These are phyloP conservation scores for Murraya koenigii DNA, from an alignment of 345 rosid species.

Conservation along the genomic window DNA sequence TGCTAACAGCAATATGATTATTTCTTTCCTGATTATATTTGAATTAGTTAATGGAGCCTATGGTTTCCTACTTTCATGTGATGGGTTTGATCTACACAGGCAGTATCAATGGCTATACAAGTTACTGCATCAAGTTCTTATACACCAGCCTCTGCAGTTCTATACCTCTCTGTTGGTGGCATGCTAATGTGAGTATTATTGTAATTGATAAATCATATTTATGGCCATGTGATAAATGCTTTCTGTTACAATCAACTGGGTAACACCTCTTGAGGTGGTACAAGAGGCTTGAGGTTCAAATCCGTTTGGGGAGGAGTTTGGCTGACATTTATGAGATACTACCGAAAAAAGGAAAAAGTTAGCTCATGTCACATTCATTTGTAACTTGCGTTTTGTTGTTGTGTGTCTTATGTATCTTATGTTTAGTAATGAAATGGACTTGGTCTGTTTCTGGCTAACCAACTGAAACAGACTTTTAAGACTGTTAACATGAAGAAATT, in stretches of 20 bases:
- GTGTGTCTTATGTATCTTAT: not conserved
- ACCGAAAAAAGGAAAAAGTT: no score
- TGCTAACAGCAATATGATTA: not conserved
- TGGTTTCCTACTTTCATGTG: not conserved
- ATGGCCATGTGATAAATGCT: not conserved
- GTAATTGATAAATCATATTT: not conserved
- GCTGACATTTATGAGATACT: no score
- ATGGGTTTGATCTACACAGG: conserved; percentile 47
- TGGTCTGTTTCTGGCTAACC: not conserved
- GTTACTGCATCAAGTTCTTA: conserved; percentile 61
- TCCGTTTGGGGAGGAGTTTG: no score
- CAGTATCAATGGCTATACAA: conserved; percentile 79
- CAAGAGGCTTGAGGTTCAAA: no score
- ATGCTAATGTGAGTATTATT: conserved; percentile 67
- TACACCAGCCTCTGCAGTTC: conserved; percentile 36
- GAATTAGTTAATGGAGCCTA: not conserved
- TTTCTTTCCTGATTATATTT: not conserved
- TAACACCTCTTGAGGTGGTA: no score
- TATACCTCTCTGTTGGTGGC: conserved; percentile 86
- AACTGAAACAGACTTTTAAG: not conserved
- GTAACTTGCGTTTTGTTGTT: not conserved
- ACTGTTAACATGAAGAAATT: not conserved
- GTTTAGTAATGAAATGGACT: not conserved
- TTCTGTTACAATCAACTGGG: not conserved
- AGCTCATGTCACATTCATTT: not conserved